Base-by-base conservation (phyloP, 345 rosid species). In the Pseudoturritis turrita region DNA sequence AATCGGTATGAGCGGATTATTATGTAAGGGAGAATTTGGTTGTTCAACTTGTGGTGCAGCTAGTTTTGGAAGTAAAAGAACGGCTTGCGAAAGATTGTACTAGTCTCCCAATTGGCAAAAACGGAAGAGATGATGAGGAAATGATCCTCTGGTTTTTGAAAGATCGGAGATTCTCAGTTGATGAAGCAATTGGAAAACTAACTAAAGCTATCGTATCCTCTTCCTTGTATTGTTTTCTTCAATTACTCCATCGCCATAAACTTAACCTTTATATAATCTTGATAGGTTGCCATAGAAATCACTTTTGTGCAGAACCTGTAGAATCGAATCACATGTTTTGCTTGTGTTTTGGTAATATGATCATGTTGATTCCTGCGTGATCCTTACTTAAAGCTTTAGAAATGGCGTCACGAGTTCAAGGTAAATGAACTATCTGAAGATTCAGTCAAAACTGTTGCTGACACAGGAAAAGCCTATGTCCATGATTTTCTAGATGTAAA, bases 81-180 rank as follows among this genome's bases (percentile, higher is more conserved):
- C 83, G 76, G 78, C 96, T 91, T 73, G 86, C 77, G 26, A 89
- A 76, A 65, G 87, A 88, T 31, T 65, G 85, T 55, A 17, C n/a
- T 43, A 71, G 79, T 79, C 96, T 95, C 15, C 88, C 93, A 0
- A 62, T 86, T 14, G 99, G 97, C 10, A 88, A 81, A 79, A 74
- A 89, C 77, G 99, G 96, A 62, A 83, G 97, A 83, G 92, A 91
- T 65, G 99, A 94, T 80, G 97, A 91, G 66, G 93, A 88, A 22
- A 85, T 91, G 96, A 91, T 91, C 43, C 84, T 88, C 4, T 87
- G 99, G 99, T 95, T 85, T 71, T 62, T 91, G 15, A 86, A 80
- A 82, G 97, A 95, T 75, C 78, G 91, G 59, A 87, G 74, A 46
- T 91, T 85, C 77, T 87, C 87, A 0, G 83, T 85, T 0, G 90